A percentile compares a stretch with the other conserved stretches of the same genome.
These are phyloP conservation scores for Fusarium pilosicola DNA, from an alignment of 2,329 filamentous ascomycete species.

Conservation along the genomic window DNA sequence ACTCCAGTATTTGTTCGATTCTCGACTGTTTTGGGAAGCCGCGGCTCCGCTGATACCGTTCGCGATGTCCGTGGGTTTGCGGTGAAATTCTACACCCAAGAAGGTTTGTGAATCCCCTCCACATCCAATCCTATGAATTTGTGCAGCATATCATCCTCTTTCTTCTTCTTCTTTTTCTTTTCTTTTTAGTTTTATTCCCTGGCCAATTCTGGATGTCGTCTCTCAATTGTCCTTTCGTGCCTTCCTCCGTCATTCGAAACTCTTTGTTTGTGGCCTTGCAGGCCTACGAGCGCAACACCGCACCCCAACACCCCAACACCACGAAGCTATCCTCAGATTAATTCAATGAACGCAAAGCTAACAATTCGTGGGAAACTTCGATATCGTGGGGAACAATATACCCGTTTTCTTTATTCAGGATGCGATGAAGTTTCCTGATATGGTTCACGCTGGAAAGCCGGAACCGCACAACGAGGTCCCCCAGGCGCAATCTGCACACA, in stretches of 20 bases:
- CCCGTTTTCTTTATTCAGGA: slow-evolving; percentile 83
- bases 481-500: slow-evolving; percentile 76
- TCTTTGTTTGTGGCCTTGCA: too few species aligned
- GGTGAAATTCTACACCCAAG: slow-evolving; percentile 72
- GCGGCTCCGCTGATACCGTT: slow-evolving; percentile 82
- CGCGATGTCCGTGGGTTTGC: slow-evolving; percentile 87
- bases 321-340: neutral
- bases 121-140: neutral
- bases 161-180: too few species aligned
- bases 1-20: slow-evolving; percentile 64
- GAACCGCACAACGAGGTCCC: slow-evolving; percentile 77
- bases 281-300: too few species aligned
- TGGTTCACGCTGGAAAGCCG: slow-evolving; percentile 72
- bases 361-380: slow-evolving; percentile 64
- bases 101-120: slow-evolving; percentile 56
- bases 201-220: too few species aligned
- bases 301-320: neutral
- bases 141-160: too few species aligned
- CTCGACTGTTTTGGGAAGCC: slow-evolving; percentile 79
- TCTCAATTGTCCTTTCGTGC: too few species aligned
- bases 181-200: too few species aligned
- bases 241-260: too few species aligned
- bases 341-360: too few species aligned
- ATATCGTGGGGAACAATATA: slow-evolving; percentile 75
- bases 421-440: slow-evolving; percentile 77